Evolutionary conservation across 176 grass and related monocot genomes (phyloP).

Genomic region (Olyra latifolia): DNA sequence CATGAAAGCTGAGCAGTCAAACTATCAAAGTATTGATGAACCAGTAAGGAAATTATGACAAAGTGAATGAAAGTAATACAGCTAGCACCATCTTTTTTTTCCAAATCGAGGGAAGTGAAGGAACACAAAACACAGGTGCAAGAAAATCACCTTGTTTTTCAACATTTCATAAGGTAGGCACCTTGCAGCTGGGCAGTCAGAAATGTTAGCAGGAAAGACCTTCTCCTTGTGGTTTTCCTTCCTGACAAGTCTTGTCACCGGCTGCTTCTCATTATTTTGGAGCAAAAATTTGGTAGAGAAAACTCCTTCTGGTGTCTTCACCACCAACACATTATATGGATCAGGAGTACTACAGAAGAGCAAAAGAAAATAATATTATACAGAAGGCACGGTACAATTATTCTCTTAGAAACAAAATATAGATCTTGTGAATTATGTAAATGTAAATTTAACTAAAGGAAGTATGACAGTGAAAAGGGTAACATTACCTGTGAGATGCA

Average conservation of each 20-base stretch:
- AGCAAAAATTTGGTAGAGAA: constrained; percentile 70
- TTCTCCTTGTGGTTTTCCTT: constrained; percentile 49
- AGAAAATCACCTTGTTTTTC: constrained; percentile 60
- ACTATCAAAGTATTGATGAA: neutral
- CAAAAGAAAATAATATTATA: neutral
- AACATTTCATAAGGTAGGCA: constrained; percentile 66
- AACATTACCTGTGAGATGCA: constrained; percentile 72
- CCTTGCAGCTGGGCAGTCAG: constrained; percentile 61
- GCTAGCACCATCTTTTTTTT: constrained; percentile 13
- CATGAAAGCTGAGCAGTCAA: neutral
- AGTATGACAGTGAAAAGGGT: constrained; percentile 1
- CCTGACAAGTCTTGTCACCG: constrained; percentile 50
- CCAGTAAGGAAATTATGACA: neutral
- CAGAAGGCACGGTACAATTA: constrained; percentile 7
- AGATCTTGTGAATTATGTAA: neutral
- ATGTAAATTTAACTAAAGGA: constrained; percentile 13
- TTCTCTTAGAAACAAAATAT: constrained; percentile 23
- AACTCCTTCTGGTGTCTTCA: constrained; percentile 69
- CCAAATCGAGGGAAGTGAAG: neutral
- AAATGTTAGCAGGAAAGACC: constrained; percentile 31
- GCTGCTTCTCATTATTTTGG: constrained; percentile 58
- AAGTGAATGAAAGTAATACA: neutral
- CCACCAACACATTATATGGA: constrained; percentile 71
- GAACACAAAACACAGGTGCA: neutral
- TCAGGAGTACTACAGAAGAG: constrained; percentile 51